Evolutionary conservation across 352 stramenopile species (phyloP).

Genomic region (Phytophthora vignae): DNA sequence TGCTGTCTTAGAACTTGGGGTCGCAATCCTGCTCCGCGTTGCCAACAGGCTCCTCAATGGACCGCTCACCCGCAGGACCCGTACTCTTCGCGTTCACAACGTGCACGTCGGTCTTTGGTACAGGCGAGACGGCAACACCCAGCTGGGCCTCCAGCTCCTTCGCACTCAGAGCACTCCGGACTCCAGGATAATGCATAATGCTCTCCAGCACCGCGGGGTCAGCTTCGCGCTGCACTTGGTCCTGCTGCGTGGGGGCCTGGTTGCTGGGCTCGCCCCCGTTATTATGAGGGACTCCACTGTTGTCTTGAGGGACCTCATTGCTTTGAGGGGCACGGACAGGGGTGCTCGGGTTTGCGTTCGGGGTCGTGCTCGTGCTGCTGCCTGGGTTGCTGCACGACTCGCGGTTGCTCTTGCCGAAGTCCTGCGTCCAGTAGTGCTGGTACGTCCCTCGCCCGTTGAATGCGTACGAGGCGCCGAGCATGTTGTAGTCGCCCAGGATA

Average conservation of each 20-base stretch:
- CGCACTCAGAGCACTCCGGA: conserved; percentile 2
- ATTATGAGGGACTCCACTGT: neutral
- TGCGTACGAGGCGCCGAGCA: conserved; percentile 41
- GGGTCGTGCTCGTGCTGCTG: neutral
- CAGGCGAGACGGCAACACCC: neutral
- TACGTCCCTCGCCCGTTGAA: conserved; percentile 31
- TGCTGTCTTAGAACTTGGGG: neutral
- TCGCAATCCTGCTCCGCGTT: neutral
- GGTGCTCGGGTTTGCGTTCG: neutral
- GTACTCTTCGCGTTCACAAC: neutral
- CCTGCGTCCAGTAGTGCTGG: conserved; percentile 59
- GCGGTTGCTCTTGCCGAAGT: conserved; percentile 41
- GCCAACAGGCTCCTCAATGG: neutral
- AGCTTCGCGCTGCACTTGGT: conserved; percentile 10
- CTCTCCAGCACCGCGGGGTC: conserved; percentile 10
- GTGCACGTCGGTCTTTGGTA: neutral
- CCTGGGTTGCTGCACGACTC: conserved; percentile 36
- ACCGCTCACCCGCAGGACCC: neutral
- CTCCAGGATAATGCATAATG: neutral
- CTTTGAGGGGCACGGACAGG: neutral
- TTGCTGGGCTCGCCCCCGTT: conserved; percentile 3
- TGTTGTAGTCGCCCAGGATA: conserved; percentile 41
- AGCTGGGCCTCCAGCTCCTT: neutral
- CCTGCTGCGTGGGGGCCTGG: conserved; percentile 10
- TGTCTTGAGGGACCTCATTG: neutral